phyloP scores from a whole-genome alignment of 306 rosid species.

The Quercus parvula region DNA sequence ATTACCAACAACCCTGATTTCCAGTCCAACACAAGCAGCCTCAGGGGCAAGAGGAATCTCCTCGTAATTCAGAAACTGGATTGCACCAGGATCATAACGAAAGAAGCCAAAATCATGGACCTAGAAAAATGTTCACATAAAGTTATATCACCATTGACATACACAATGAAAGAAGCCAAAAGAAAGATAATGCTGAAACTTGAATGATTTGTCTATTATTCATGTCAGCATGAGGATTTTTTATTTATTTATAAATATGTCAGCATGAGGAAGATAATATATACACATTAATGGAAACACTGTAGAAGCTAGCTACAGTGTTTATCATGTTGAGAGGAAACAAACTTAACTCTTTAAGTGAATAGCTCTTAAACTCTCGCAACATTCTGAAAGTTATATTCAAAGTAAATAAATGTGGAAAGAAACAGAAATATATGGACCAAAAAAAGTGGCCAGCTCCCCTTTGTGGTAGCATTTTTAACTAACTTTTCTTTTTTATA shows the following conservation, averaged over 20 bases:
- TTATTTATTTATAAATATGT: not conserved
- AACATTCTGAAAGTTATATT: not conserved
- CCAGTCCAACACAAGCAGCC: conserved; percentile 88
- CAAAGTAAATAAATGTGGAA: not conserved
- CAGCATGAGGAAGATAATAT: conserved; percentile 2
- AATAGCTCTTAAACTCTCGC: not conserved
- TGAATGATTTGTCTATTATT: not conserved
- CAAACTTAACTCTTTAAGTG: not conserved
- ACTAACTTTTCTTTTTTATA: not conserved
- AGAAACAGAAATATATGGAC: not conserved
- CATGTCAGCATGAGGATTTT: not conserved
- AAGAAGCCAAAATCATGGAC: conserved; percentile 99
- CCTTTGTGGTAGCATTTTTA: not conserved
- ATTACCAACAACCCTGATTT: conserved; percentile 96
- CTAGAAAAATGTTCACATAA: conserved; percentile 34
- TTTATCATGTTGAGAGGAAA: not conserved
- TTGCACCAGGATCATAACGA: conserved; percentile 74
- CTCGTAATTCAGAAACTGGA: conserved; percentile 76
- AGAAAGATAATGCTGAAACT: not conserved
- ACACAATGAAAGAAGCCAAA: not conserved
- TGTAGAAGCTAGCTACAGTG: not conserved
- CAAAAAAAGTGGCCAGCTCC: not conserved
- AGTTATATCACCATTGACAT: conserved; percentile 18
- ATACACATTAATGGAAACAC: not conserved
- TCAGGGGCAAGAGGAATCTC: conserved; percentile 94